A percentile compares a stretch with the other conserved stretches of the same genome.
These are phyloP conservation scores for Sporisorium scitamineum DNA, from an alignment of 1,284 basidiomycete species.

Conservation along the genomic window DNA sequence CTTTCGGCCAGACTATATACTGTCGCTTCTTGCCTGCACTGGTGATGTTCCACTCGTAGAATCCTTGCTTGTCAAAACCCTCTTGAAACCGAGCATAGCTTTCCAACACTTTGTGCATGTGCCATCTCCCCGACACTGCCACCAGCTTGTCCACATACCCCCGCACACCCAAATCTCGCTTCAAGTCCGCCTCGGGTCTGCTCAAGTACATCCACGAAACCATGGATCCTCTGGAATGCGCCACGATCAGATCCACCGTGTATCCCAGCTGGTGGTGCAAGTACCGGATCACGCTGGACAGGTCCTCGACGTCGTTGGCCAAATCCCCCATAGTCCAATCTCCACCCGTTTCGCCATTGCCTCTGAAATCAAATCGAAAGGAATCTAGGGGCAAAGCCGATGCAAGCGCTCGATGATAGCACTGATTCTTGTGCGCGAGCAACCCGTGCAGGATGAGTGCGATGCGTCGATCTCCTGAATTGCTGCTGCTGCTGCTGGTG, in stretches of 20 bases:
- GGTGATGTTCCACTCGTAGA: slow-evolving; percentile 49
- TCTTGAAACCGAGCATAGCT: slow-evolving; percentile 21
- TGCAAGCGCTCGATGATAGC: slow-evolving; percentile 80
- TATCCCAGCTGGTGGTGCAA: slow-evolving; percentile 18
- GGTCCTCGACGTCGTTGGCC: slow-evolving; percentile 32
- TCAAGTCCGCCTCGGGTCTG: slow-evolving; percentile 3
- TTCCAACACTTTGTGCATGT: slow-evolving; percentile 17
- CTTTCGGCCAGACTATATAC: slow-evolving; percentile 36
- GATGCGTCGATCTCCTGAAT: slow-evolving; percentile 18
- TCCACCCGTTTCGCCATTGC: slow-evolving; percentile 27
- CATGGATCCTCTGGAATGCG: slow-evolving; percentile 32
- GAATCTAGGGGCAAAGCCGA: slow-evolving; percentile 78
- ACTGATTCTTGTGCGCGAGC: slow-evolving; percentile 74
- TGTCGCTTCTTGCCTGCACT: slow-evolving; percentile 44
- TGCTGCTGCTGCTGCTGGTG: neutral
- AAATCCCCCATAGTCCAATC: slow-evolving; percentile 33
- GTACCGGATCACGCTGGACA: slow-evolving; percentile 25
- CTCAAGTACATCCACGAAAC: slow-evolving; percentile 38
- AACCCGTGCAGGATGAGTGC: slow-evolving; percentile 58
- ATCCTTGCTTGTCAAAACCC: slow-evolving; percentile 38
- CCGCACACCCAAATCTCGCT: neutral
- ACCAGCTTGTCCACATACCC: slow-evolving; percentile 23
- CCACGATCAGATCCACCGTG: slow-evolving; percentile 25
- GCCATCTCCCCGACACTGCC: slow-evolving; percentile 18
- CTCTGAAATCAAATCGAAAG: slow-evolving; percentile 83